These are phyloP conservation scores for Lasiosphaeria hispida DNA, from an alignment of 495 filamentous ascomycete genomes.

Conservation along the genomic window DNA sequence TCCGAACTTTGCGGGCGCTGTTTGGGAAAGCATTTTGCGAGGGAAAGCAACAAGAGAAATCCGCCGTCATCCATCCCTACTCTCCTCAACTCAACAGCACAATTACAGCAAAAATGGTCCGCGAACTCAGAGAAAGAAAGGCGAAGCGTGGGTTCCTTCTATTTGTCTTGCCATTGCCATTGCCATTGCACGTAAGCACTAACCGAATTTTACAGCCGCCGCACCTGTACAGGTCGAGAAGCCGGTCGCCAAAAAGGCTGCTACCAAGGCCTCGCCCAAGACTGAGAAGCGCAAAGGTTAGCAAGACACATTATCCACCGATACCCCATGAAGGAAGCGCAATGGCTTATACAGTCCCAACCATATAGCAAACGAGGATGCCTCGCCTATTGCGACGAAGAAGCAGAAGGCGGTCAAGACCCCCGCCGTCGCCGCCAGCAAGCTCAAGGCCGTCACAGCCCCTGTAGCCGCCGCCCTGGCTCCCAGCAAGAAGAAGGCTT, in stretches of 20 bases:
- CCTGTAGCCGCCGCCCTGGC: constrained; percentile 10
- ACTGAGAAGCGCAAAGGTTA: constrained; percentile 54
- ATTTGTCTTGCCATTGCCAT: neutral
- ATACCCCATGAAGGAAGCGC: neutral
- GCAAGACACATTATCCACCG: neutral
- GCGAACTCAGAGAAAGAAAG: constrained; percentile 68
- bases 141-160: constrained; percentile 59
- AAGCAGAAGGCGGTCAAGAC: constrained; percentile 34
- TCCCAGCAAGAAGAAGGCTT: neutral
- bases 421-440: constrained; percentile 23
- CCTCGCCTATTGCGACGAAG: constrained; percentile 43
- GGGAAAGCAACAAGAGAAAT: neutral
- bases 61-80: neutral
- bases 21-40: neutral
- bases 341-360: neutral
- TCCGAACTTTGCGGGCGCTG: neutral
- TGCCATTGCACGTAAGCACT: constrained; percentile 20
- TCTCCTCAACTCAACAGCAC: constrained; percentile 6
- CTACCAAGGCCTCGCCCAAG: constrained; percentile 44
- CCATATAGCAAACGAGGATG: constrained; percentile 37
- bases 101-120: constrained; percentile 53
- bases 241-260: constrained; percentile 52
- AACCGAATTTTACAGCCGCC: constrained; percentile 34
- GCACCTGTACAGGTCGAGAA: constrained; percentile 43
- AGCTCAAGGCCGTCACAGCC: constrained; percentile 9